A percentile compares a stretch with the other conserved stretches of the same genome.
Conservation (phyloP, 2,329 filamentous ascomycete species). For the Ascocoryne sarcoides region DNA sequence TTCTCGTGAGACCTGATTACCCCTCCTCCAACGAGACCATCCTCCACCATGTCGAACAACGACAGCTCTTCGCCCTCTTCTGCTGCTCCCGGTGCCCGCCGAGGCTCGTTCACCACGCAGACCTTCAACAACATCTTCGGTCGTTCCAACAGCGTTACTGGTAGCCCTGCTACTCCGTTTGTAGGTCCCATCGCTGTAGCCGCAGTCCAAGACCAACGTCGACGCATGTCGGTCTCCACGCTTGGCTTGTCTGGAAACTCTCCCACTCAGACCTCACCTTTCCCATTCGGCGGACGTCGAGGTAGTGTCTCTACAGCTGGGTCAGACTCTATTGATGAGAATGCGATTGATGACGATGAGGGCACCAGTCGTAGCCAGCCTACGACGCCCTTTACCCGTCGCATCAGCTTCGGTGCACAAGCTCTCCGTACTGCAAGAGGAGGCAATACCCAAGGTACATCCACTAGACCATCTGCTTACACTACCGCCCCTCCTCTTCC, state of each 20-base stretch:
- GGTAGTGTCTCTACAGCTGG: constrained; percentile 61
- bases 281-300: constrained; percentile 48
- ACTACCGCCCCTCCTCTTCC: constrained; percentile 20
- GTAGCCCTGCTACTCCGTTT: constrained; percentile 37
- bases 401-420: constrained; percentile 83
- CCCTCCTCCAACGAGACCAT: not conserved
- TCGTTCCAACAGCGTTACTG: constrained; percentile 41
- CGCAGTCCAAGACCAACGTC: constrained; percentile 47
- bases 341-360: constrained; percentile 61
- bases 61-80: not conserved
- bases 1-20: not conserved
- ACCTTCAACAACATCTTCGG: constrained; percentile 43
- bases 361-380: constrained; percentile 48
- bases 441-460: constrained; percentile 26
- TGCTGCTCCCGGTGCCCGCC: constrained; percentile 32
- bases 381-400: constrained; percentile 67
- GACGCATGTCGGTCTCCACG: constrained; percentile 66
- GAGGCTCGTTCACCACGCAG: constrained; percentile 36
- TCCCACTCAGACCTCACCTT: constrained; percentile 44
- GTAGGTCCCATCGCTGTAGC: constrained; percentile 40
- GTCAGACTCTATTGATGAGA: constrained; percentile 61
- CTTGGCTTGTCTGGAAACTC: constrained; percentile 65
- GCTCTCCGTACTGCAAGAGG: constrained; percentile 37
- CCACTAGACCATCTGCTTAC: constrained; percentile 27
- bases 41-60: not conserved